phyloP scores from a whole-genome alignment of 352 stramenopile species.

The Globisporangium nunn region DNA sequence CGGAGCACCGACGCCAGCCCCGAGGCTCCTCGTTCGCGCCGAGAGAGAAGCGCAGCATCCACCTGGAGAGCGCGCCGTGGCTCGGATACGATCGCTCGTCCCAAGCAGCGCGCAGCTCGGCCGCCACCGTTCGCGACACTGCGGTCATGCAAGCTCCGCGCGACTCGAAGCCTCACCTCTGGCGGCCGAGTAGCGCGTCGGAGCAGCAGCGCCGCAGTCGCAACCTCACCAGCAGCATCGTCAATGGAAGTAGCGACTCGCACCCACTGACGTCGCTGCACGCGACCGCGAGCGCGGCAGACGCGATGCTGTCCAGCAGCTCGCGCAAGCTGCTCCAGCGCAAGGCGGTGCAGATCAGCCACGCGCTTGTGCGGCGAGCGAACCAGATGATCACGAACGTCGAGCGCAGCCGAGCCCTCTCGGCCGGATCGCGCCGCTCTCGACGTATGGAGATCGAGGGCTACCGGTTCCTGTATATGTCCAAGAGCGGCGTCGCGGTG shows the following conservation, averaged over 20 bases:
- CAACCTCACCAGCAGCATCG: not conserved
- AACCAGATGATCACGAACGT: slow-evolving; percentile 12
- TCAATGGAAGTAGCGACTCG: slow-evolving; percentile 6
- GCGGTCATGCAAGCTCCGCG: too few species aligned
- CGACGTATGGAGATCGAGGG: slow-evolving; percentile 10
- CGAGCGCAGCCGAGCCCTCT: slow-evolving; percentile 7
- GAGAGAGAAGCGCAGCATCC: slow-evolving; percentile 4
- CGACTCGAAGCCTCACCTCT: not conserved
- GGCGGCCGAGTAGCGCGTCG: not conserved
- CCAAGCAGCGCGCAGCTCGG: not conserved
- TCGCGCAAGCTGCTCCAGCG: slow-evolving; percentile 6
- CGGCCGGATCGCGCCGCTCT: not conserved
- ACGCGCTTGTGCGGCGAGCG: slow-evolving; percentile 8
- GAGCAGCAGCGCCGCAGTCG: not conserved
- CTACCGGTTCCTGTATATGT: slow-evolving; percentile 7
- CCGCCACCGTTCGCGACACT: too few species aligned
- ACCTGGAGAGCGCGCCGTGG: slow-evolving; percentile 12
- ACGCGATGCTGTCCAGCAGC: slow-evolving; percentile 6
- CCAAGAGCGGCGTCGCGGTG: slow-evolving; percentile 5
- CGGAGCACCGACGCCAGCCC: not conserved
- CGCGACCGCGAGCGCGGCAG: not conserved
- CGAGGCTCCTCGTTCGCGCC: not conserved
- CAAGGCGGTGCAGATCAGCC: slow-evolving; percentile 9
- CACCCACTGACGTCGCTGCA: slow-evolving; percentile 1
- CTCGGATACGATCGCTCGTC: slow-evolving; percentile 3